These are phyloP conservation scores for Vitis hybrid DNA, from an alignment of 177 flowering plant genomes.

Conservation along the genomic window DNA sequence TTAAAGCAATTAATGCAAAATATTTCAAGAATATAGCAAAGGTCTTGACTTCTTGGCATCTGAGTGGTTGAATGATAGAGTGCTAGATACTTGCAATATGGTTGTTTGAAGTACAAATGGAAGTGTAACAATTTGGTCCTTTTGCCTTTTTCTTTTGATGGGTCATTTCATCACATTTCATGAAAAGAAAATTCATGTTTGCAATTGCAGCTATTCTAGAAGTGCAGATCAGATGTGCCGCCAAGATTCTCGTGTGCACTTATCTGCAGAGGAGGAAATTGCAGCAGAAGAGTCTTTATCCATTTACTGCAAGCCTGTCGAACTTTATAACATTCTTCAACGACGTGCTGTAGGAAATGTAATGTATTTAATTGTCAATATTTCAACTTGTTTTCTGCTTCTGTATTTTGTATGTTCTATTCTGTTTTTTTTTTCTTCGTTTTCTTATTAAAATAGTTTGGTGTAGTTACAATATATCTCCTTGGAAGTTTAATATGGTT, in stretches of 20 bases:
- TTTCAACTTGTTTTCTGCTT: neutral
- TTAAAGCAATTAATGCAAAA: too few relatives aligned
- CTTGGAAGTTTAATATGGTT: too few relatives aligned
- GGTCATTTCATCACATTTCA: slow-evolving; percentile 13
- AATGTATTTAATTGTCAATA: slow-evolving; percentile 14
- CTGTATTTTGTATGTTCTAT: neutral
- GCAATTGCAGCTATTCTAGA: slow-evolving; percentile 46
- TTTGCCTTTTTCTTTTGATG: too few relatives aligned
- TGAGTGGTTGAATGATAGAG: too few relatives aligned
- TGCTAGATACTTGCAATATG: too few relatives aligned
- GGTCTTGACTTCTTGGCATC: too few relatives aligned
- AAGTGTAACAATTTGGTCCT: neutral
- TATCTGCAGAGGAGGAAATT: slow-evolving; percentile 70
- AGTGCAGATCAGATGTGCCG: slow-evolving; percentile 65
- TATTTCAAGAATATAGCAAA: too few relatives aligned
- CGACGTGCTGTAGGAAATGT: slow-evolving; percentile 77
- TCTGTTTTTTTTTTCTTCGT: neutral
- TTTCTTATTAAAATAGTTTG: neutral
- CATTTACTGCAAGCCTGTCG: slow-evolving; percentile 93
- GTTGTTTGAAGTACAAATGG: neutral
- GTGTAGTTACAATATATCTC: too few relatives aligned
- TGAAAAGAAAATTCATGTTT: slow-evolving; percentile 34
- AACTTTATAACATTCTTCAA: slow-evolving; percentile 90
- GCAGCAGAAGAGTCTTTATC: slow-evolving; percentile 90
- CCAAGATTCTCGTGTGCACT: slow-evolving; percentile 60